phyloP scores from a whole-genome alignment of 768 basidiomycete species.

The Kwoniella bestiolae region DNA sequence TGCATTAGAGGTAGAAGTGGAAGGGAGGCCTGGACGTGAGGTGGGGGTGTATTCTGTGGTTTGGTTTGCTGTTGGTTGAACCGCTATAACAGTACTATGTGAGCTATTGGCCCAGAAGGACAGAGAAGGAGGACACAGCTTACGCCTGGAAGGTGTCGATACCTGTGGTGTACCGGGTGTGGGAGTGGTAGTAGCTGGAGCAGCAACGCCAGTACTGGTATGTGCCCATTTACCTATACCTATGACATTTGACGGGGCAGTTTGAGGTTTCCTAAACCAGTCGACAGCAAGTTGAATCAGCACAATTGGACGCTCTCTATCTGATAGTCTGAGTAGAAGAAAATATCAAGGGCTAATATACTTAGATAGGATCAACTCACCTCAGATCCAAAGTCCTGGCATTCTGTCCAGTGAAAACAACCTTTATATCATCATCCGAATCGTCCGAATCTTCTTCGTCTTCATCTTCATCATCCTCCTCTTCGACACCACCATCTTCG shows the following conservation, averaged over 20 bases:
- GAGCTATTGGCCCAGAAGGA: background rate
- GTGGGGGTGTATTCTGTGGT: slow-evolving; percentile 56
- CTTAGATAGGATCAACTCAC: slow-evolving; percentile 27
- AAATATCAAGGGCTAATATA: background rate
- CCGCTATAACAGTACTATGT: background rate
- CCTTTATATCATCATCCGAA: slow-evolving; percentile 45
- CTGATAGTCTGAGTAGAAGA: too few relatives aligned
- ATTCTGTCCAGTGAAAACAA: slow-evolving; percentile 47
- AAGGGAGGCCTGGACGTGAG: slow-evolving; percentile 37
- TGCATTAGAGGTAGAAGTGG: slow-evolving; percentile 11
- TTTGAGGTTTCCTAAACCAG: slow-evolving; percentile 36
- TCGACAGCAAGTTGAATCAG: background rate
- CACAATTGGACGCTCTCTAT: background rate
- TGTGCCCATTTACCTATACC: slow-evolving; percentile 55
- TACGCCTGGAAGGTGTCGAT: slow-evolving; percentile 6
- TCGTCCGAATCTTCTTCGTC: slow-evolving; percentile 29
- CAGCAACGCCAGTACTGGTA: slow-evolving; percentile 36
- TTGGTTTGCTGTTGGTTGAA: slow-evolving; percentile 35
- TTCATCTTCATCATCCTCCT: slow-evolving; percentile 37
- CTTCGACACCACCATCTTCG: slow-evolving; percentile 44
- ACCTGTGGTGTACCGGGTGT: slow-evolving; percentile 1
- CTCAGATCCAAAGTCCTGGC: slow-evolving; percentile 52
- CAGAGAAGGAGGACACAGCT: background rate
- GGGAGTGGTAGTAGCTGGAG: slow-evolving; percentile 20
- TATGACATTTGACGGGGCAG: slow-evolving; percentile 40